phyloP scores from a whole-genome alignment of 306 rosid species.

The Dalbergia cochinchinensis region DNA sequence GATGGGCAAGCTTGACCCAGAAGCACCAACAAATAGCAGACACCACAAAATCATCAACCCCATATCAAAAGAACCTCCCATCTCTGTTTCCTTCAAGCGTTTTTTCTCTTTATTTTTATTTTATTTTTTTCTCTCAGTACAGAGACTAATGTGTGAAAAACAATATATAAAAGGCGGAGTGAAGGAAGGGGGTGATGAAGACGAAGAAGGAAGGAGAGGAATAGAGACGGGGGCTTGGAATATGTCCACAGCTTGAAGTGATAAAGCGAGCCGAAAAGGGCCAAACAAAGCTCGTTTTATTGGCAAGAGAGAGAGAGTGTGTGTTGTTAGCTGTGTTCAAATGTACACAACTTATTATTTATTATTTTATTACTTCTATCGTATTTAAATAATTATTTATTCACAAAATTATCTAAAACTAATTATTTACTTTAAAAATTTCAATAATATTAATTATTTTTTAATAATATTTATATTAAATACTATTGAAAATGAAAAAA shows the following conservation, averaged over 20 bases:
- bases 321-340: slow-evolving; percentile 61
- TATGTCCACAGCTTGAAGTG: slow-evolving; percentile 53
- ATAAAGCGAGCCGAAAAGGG: slow-evolving; percentile 57
- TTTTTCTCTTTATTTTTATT: not conserved
- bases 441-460: too few relatives aligned
- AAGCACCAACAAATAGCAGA: slow-evolving; percentile 42
- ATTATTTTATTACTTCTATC: too few relatives aligned
- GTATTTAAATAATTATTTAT: too few relatives aligned
- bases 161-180: slow-evolving; percentile 22
- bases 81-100: slow-evolving; percentile 3
- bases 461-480: too few relatives aligned
- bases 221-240: slow-evolving; percentile 50
- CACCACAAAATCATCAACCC: slow-evolving; percentile 43
- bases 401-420: too few relatives aligned
- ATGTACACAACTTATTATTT: slow-evolving; percentile 39
- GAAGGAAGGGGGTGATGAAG: slow-evolving; percentile 12
- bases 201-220: slow-evolving; percentile 26
- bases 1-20: slow-evolving; percentile 68
- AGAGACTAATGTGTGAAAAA: not conserved
- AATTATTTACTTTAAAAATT: too few relatives aligned
- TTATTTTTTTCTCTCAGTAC: not conserved
- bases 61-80: slow-evolving; percentile 51
- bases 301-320: slow-evolving; percentile 29
- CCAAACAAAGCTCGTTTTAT: slow-evolving; percentile 59
- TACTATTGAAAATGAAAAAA: too few relatives aligned